Percentiles rank a stretch among this genome's conserved stretches.
Conservation (phyloP, 805 yeast species). For the Ogataea pignaliae region DNA sequence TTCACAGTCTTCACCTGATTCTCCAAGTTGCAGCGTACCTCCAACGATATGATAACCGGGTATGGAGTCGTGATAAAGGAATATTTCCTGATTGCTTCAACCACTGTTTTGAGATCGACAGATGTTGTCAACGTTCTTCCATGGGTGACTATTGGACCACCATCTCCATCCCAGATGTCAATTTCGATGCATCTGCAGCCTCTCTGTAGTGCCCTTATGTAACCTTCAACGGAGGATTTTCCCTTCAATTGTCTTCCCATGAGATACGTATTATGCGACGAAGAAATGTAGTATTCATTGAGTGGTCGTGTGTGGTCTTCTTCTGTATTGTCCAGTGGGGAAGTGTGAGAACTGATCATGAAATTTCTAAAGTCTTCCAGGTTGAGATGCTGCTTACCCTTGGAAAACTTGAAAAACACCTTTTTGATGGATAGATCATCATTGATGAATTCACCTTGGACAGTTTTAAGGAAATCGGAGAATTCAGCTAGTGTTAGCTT, state of each 20-base stretch:
- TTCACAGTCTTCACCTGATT: conserved; percentile 61
- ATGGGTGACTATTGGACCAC: conserved; percentile 85
- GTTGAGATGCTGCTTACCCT: conserved; percentile 15
- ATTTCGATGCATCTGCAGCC: conserved; percentile 96
- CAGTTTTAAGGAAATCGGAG: conserved; percentile 37
- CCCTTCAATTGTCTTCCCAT: conserved; percentile 87
- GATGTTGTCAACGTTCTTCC: conserved; percentile 81
- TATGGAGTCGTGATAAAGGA: conserved; percentile 85
- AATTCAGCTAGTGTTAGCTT: conserved; percentile 31
- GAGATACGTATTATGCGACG: conserved; percentile 92
- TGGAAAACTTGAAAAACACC: conserved; percentile 36
- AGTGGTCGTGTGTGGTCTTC: conserved; percentile 59
- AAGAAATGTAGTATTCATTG: conserved; percentile 82
- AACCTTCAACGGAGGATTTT: conserved; percentile 84
- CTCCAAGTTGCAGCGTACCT: conserved; percentile 66
- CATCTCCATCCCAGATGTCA: conserved; percentile 82
- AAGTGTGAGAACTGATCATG: conserved; percentile 29
- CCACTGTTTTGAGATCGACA: conserved; percentile 62
- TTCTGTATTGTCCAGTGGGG: conserved; percentile 18
- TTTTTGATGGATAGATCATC: conserved; percentile 27
- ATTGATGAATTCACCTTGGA: conserved; percentile 43
- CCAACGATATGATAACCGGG: conserved; percentile 84
- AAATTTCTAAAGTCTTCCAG: conserved; percentile 28
- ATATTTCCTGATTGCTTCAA: conserved; percentile 70
- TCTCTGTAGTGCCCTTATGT: conserved; percentile 77